phyloP scores from a whole-genome alignment of 345 rosid species.

The Bretschneidera sinensis region DNA sequence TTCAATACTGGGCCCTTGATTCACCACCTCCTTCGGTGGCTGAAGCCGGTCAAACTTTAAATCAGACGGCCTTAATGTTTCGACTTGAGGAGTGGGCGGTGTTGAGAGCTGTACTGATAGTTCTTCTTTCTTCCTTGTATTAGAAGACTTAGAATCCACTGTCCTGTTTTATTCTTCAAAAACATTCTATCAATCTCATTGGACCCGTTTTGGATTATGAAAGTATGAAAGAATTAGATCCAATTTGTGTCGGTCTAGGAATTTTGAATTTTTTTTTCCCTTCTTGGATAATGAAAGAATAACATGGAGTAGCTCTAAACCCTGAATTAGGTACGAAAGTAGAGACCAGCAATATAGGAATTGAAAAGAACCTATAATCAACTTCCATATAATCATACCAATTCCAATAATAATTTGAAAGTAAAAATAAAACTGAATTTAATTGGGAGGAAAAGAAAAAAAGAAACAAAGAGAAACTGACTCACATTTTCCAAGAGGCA shows the following conservation, averaged over 20 bases:
- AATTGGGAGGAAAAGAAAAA: not conserved
- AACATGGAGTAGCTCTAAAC: too few relatives aligned
- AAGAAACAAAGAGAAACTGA: not conserved
- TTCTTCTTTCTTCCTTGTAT: slow-evolving; percentile 38
- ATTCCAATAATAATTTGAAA: not conserved
- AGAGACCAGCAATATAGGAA: too few relatives aligned
- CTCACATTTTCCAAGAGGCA: slow-evolving; percentile 45
- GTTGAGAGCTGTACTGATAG: slow-evolving; percentile 29
- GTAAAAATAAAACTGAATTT: not conserved
- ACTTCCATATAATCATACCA: too few relatives aligned
- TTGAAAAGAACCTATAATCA: not conserved
- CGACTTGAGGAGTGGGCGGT: slow-evolving; percentile 29
- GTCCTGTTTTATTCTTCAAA: slow-evolving; percentile 31
- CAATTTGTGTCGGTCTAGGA: too few relatives aligned
- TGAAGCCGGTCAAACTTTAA: slow-evolving; percentile 59
- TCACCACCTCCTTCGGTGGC: slow-evolving; percentile 37
- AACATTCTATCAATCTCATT: not conserved
- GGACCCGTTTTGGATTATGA: not conserved
- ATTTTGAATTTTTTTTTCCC: too few relatives aligned
- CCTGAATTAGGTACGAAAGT: too few relatives aligned
- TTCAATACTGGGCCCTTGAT: slow-evolving; percentile 31
- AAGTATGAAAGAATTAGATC: too few relatives aligned
- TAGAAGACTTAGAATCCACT: slow-evolving; percentile 39
- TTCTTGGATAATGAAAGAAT: too few relatives aligned
- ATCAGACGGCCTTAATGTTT: slow-evolving; percentile 26